These are phyloP conservation scores for Lactifluus volemus DNA, from an alignment of 768 basidiomycete species.

Conservation along the genomic window DNA sequence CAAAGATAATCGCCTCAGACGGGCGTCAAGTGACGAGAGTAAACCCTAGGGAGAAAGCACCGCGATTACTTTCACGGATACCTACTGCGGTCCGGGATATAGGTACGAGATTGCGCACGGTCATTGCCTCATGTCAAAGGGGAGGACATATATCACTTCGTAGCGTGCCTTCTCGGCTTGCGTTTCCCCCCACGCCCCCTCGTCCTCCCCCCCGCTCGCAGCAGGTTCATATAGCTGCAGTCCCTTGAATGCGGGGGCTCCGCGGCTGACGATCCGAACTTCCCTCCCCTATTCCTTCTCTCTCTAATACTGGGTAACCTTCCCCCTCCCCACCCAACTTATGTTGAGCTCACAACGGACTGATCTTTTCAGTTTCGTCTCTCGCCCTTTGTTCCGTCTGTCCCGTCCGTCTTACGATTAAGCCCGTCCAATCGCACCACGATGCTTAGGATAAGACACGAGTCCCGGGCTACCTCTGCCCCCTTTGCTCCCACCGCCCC, in stretches of 20 bases:
- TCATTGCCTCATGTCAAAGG: constrained; percentile 18
- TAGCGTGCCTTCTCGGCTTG: not conserved
- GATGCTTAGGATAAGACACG: constrained; percentile 4
- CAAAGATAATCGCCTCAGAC: constrained; percentile 10
- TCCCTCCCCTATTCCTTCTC: not conserved
- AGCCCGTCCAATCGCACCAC: constrained; percentile 3
- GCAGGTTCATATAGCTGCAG: constrained; percentile 20
- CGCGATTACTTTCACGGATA: constrained; percentile 9
- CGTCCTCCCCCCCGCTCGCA: constrained; percentile 6
- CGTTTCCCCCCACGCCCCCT: constrained; percentile 1
- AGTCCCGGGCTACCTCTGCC: not conserved
- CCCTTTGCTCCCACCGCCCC: constrained; percentile 8
- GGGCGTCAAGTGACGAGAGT: constrained; percentile 15
- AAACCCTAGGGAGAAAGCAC: constrained; percentile 1
- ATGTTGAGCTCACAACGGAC: not conserved
- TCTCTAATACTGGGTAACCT: constrained; percentile 6
- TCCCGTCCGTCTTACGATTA: constrained; percentile 6
- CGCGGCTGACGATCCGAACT: constrained; percentile 13
- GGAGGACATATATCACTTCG: constrained; percentile 16
- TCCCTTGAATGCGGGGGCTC: constrained; percentile 13
- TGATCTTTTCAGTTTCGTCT: not conserved
- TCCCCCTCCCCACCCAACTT: not conserved
- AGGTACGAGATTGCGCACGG: constrained; percentile 15
- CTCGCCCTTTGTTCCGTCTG: not conserved
- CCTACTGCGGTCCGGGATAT: constrained; percentile 8